phyloP scores from a whole-genome alignment of 2,329 filamentous ascomycete genomes.

The Ceratocystiopsis minuta region DNA sequence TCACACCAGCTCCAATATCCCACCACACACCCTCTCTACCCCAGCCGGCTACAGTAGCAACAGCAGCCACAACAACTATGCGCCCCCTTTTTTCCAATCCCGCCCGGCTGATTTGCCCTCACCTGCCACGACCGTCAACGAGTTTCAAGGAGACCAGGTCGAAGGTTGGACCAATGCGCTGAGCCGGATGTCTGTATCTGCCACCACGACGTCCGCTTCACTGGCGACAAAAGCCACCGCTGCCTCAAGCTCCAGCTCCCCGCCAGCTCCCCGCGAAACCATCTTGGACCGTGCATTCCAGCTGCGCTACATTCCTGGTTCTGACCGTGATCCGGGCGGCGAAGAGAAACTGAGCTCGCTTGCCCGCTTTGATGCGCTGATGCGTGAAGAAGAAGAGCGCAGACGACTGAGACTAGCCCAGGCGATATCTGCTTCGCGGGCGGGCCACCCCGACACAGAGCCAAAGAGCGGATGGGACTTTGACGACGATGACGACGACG shows the following conservation, averaged over 20 bases:
- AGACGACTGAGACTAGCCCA: conserved; percentile 16
- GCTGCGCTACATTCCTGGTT: conserved; percentile 42
- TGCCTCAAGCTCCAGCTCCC: conserved; percentile 27
- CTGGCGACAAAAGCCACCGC: conserved; percentile 22
- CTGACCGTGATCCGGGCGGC: conserved; percentile 32
- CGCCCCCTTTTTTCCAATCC: conserved; percentile 4
- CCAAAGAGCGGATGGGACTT: conserved; percentile 33
- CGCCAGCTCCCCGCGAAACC: conserved; percentile 39
- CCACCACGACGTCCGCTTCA: conserved; percentile 35
- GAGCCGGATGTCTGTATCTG: conserved; percentile 4
- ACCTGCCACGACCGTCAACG: conserved; percentile 31
- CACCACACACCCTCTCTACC: conserved; percentile 1
- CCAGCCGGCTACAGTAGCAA: conserved; percentile 1
- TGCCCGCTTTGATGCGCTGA: conserved; percentile 46
- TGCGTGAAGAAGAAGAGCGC: conserved; percentile 40
- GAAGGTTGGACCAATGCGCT: conserved; percentile 34
- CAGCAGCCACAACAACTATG: conserved; percentile 3
- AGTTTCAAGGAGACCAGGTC: conserved; percentile 36
- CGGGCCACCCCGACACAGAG: conserved; percentile 14
- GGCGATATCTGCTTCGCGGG: conserved; percentile 16
- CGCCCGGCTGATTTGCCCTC: conserved; percentile 38
- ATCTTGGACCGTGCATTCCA: conserved; percentile 51
- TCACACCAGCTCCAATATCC: conserved; percentile 9
- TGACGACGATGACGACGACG: conserved; percentile 28
- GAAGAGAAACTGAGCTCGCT: conserved; percentile 47